These are phyloP conservation scores for Dalbergia oliveri DNA, from an alignment of 306 rosid species.

Conservation along the genomic window DNA sequence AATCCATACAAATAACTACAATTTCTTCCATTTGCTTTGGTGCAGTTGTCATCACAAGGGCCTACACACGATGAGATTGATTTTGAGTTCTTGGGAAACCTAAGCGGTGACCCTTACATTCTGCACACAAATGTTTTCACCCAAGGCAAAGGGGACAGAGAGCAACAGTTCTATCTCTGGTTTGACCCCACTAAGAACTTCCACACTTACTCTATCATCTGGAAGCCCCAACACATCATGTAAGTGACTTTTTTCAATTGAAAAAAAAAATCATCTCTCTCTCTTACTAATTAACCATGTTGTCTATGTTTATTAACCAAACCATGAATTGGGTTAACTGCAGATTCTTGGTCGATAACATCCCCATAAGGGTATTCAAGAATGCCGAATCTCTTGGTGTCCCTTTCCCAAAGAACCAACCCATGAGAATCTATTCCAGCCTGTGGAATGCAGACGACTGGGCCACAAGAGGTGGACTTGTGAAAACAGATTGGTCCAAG, in stretches of 20 bases:
- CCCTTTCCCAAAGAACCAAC: conserved; percentile 69
- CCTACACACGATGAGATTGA: conserved; percentile 63
- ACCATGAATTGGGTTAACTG: conserved; percentile 14
- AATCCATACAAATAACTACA: neutral
- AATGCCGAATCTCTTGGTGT: conserved; percentile 64
- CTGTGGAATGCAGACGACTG: conserved; percentile 83
- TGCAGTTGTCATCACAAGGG: conserved; percentile 80
- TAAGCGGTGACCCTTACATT: conserved; percentile 59
- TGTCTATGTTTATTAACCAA: conserved; percentile 14
- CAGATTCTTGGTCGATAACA: conserved; percentile 69
- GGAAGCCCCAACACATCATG: conserved; percentile 62
- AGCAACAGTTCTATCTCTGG: conserved; percentile 64
- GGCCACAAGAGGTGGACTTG: conserved; percentile 87
- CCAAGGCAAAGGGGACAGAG: conserved; percentile 65
- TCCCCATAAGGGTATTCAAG: conserved; percentile 75
- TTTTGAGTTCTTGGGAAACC: conserved; percentile 62
- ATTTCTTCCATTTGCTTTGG: conserved; percentile 5
- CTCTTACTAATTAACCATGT: neutral
- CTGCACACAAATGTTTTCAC: conserved; percentile 60
- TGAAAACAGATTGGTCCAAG: conserved; percentile 76
- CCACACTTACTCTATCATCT: conserved; percentile 63
- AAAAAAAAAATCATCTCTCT: neutral
- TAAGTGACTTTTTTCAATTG: conserved; percentile 26
- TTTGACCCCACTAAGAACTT: conserved; percentile 65
- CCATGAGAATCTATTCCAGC: conserved; percentile 75